These are phyloP conservation scores for Rhynchosporium agropyri DNA, from an alignment of 2,329 filamentous ascomycete species.

Conservation along the genomic window DNA sequence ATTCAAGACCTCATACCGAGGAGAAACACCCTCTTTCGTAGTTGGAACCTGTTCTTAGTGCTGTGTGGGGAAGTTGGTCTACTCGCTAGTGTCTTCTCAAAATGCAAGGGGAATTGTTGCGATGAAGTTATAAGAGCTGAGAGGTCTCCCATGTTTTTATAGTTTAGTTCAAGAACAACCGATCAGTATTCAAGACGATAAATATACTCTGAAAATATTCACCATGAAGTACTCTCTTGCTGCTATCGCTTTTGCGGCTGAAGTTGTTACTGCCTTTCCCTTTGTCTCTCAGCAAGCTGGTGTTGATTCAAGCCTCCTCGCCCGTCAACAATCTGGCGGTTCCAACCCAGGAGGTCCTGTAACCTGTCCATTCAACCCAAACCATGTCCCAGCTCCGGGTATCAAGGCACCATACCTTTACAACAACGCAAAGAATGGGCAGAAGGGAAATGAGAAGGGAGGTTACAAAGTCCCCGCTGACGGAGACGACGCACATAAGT, in stretches of 20 bases:
- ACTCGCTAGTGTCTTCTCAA: constrained; percentile 12
- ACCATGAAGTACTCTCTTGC: constrained; percentile 34
- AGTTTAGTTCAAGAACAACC: not conserved
- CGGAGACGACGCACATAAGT: constrained; percentile 38
- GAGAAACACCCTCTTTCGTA: constrained; percentile 7
- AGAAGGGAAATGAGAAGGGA: constrained; percentile 46
- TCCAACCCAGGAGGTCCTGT: constrained; percentile 29
- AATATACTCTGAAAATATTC: constrained; percentile 4
- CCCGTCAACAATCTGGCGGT: constrained; percentile 41
- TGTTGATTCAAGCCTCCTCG: constrained; percentile 43
- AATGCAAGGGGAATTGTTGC: not conserved
- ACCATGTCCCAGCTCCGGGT: constrained; percentile 45
- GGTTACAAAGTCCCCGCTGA: constrained; percentile 49
- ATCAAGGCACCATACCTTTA: constrained; percentile 46
- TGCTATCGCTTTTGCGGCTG: constrained; percentile 26
- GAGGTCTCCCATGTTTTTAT: not conserved
- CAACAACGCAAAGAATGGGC: constrained; percentile 47
- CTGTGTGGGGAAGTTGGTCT: constrained; percentile 13
- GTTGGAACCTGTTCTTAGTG: constrained; percentile 11
- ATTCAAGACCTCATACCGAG: not conserved
- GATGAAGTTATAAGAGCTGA: constrained; percentile 2
- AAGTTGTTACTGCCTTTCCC: constrained; percentile 42
- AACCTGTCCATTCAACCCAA: constrained; percentile 44
- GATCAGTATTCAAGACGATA: not conserved
- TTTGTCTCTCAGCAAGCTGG: constrained; percentile 45